Evolutionary conservation across 768 basidiomycete species (phyloP), one percentile per base, ranked within the genome.

Genomic region (Hirschioporus abietinus): DNA sequence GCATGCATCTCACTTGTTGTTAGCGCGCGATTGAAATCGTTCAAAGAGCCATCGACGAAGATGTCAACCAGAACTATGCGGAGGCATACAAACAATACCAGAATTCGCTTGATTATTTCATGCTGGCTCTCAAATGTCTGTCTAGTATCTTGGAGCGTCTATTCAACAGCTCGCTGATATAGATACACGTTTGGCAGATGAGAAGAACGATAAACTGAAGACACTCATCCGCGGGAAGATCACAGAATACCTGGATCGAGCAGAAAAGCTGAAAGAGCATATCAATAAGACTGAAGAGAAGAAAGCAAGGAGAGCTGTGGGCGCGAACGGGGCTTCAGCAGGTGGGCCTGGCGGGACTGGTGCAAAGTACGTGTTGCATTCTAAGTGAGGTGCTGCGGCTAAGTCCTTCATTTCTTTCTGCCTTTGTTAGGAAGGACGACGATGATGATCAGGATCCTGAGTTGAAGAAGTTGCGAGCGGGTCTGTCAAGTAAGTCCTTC

Each of bases 101-200:
- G 82, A 96, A 98, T 83, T 85, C 93, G 0, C 84, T 99, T 67
- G 97, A 99, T 75, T 99, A 96, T 76, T 99, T 99, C 77, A 94
- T 98, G 92, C 91, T 98, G 70, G 95, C 96, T 9, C 82, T 94
- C 75, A 96, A 95, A 78, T 96, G 95, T 95, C 70, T 67, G 87
- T 78, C 27, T 59, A 7, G 9, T 42, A 4, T 34, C 42, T 34
- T 18, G 25, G 35, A 61, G 8, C 30, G 30, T 30, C 30, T 2
- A 9, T 63, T 62, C 6, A 20, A 58, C 25, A 24, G 24, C 20
- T 20, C 34, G 63, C 57, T 57, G 42, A 59, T 15, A 36, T 25
- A 35, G n/a, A 26, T 34, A 60, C 64, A 10, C 17, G 30, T 34
- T 64, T 27, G 63, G 3, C 74, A 93, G 91, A 93, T 73, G 93